These are phyloP conservation scores for Lactifluus volemus DNA, from an alignment of 768 basidiomycete genomes.

Conservation along the genomic window DNA sequence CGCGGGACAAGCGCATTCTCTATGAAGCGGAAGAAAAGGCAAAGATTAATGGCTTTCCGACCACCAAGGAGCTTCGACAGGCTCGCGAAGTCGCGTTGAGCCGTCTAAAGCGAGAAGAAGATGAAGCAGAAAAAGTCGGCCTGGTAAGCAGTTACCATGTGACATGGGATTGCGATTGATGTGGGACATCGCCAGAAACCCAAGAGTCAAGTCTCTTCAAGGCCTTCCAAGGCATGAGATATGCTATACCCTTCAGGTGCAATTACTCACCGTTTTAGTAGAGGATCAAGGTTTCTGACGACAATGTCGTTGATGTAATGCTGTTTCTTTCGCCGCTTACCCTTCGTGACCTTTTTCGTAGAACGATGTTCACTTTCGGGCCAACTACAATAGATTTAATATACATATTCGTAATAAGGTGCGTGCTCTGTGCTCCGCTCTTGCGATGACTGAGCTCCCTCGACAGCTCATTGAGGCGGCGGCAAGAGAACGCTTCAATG, in stretches of 20 bases:
- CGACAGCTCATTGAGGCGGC: conserved; percentile 68
- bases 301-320: conserved; percentile 56
- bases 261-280: background rate
- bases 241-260: background rate
- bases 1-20: conserved; percentile 68
- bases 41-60: conserved; percentile 68
- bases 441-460: conserved; percentile 15
- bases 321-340: background rate
- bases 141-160: conserved; percentile 40
- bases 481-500: conserved; percentile 73
- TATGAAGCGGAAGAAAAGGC: conserved; percentile 74
- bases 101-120: conserved; percentile 59
- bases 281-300: conserved; percentile 45
- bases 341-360: conserved; percentile 24
- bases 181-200: conserved; percentile 41
- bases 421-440: conserved; percentile 20
- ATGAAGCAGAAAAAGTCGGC: conserved; percentile 64
- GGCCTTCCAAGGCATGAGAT: conserved; percentile 45
- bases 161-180: background rate
- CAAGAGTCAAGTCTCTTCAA: conserved; percentile 39
- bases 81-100: conserved; percentile 59
- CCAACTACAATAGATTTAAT: conserved; percentile 86
- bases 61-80: conserved; percentile 68
- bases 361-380: conserved; percentile 70
- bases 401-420: conserved; percentile 84